Evolutionary conservation across 305 asterid species (phyloP), one percentile per base, ranked within the genome.

Genomic region (Solanum hybrid): DNA sequence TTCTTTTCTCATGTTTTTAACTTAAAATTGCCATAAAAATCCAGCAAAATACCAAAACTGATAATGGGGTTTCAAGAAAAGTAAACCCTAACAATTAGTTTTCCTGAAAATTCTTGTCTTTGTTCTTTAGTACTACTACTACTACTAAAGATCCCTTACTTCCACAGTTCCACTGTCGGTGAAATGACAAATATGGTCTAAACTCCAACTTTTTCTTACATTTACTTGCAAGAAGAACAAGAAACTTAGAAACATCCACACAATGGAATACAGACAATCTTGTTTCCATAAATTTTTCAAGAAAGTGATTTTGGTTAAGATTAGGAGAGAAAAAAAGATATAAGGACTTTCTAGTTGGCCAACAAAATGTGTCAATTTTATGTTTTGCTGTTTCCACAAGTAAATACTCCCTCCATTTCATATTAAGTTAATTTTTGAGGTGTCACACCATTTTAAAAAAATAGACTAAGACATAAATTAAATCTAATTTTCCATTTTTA

Each of bases 101-200:
- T 32, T 78, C 87, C 61, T 84, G 29, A 79, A 80, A 78, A 57
- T 77, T 32, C 90, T 81, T 51, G 9, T 11, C 79, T 77, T 89
- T 78, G 79, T 29, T 89, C 87, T n/a, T 26, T 78, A 14, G 82
- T 77, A 73, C 77, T 20, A 8, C 26, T 61, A 20, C 68, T 17
- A 17, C 26, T 51, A 33, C 83, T 32, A 7, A 79, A 32, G 65
- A 89, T 88, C 41, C 87, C 41, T 89, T 78, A 24, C 87, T 89
- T 89, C 5, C 24, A 31, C 90, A 45, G 87, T 89, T 89, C 36
- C 24, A 31, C 90, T 78, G 90, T 89, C 90, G 87, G 90, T 89
- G 87, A 65, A 89, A 31, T 45, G 76, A 77, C 78, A 80, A 82
- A 51, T 89, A 84, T 45, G 86, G n/a, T 89, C 15, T 29, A 27